Conservation (phyloP, 805 yeast genomes). For the Lipomyces yamadae region DNA sequence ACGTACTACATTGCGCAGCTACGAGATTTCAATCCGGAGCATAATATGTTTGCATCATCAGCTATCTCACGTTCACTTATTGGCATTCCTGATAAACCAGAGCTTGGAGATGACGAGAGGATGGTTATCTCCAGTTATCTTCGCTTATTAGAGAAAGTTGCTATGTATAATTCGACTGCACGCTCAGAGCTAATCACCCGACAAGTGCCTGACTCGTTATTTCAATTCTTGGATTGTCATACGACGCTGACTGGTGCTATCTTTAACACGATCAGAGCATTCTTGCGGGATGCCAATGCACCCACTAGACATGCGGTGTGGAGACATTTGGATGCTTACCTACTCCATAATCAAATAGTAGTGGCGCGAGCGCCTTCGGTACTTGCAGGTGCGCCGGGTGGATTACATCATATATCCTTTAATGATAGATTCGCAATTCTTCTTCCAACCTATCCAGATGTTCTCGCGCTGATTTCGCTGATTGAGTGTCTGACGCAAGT, state of each 20-base stretch:
- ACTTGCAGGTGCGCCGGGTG: slow-evolving; percentile 41
- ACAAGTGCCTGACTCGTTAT: slow-evolving; percentile 46
- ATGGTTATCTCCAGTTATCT: slow-evolving; percentile 75
- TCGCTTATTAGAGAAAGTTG: slow-evolving; percentile 63
- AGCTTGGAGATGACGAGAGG: slow-evolving; percentile 79
- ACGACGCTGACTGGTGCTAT: slow-evolving; percentile 60
- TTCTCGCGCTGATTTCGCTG: slow-evolving; percentile 64
- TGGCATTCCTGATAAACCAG: slow-evolving; percentile 51
- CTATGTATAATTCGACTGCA: slow-evolving; percentile 49
- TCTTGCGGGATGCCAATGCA: slow-evolving; percentile 54
- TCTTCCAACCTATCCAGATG: slow-evolving; percentile 60
- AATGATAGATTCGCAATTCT: slow-evolving; percentile 53
- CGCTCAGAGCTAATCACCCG: slow-evolving; percentile 40
- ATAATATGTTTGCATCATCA: slow-evolving; percentile 23
- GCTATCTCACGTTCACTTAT: slow-evolving; percentile 26
- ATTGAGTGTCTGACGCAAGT: slow-evolving; percentile 49
- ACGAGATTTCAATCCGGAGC: slow-evolving; percentile 22
- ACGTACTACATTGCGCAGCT: slow-evolving; percentile 58
- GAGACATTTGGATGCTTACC: slow-evolving; percentile 72
- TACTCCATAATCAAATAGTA: slow-evolving; percentile 50
- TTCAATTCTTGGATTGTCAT: slow-evolving; percentile 53
- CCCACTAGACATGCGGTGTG: slow-evolving; percentile 59
- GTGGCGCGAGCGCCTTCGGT: slow-evolving; percentile 25
- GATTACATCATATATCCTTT: slow-evolving; percentile 46
- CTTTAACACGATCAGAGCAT: slow-evolving; percentile 60